A percentile compares a stretch with the other conserved stretches of the same genome.
phyloP scores from a whole-genome alignment of 2,329 filamentous ascomycete genomes.

The Colletotrichum siamense region DNA sequence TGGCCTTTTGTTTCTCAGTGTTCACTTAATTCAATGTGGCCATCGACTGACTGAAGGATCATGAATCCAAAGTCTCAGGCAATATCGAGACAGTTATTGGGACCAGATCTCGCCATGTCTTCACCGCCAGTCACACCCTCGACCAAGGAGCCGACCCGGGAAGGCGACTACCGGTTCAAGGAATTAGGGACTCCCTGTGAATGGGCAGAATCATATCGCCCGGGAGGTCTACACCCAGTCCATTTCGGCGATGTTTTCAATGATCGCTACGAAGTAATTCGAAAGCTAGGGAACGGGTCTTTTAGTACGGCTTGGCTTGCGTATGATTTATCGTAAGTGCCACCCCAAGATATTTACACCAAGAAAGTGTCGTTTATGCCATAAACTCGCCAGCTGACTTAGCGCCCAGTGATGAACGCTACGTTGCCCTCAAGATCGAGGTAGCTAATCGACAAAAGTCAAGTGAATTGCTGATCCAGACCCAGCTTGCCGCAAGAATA shows the following conservation, averaged over 20 bases:
- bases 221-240: constrained; percentile 28
- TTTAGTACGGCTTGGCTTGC: constrained; percentile 32
- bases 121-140: background rate
- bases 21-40: background rate
- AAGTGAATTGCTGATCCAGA: constrained; percentile 18
- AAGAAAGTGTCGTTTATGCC: too few species aligned
- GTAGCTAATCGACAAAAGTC: constrained; percentile 20
- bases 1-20: fast-evolving
- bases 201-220: constrained; percentile 21
- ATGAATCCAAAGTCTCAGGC: fast-evolving
- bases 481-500: constrained; percentile 6
- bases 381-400: background rate
- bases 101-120: background rate
- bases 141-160: background rate
- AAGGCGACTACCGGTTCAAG: background rate
- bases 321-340: constrained; percentile 15
- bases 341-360: fast-evolving
- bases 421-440: constrained; percentile 34
- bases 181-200: background rate
- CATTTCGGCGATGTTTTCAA: constrained; percentile 27
- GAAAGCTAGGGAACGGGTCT: constrained; percentile 29
- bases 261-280: constrained; percentile 25
- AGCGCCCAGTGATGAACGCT: background rate
- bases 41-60: fast-evolving
- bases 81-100: background rate